Evolutionary conservation across 257 asterid genomes (phyloP).

Genomic region (Nicotiana undulata): DNA sequence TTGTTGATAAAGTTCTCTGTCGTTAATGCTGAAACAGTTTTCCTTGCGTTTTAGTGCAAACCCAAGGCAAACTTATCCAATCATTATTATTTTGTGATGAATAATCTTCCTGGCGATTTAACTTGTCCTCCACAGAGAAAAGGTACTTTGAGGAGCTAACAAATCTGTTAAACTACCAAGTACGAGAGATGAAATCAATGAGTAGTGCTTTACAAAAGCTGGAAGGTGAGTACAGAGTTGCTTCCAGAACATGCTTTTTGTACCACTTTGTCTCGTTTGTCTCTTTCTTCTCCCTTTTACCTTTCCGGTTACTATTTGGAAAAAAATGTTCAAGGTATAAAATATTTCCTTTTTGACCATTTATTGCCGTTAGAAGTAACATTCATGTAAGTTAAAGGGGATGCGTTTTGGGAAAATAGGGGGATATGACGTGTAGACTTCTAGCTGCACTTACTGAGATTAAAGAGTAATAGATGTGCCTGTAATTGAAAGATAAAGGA

Average conservation of each 20-base stretch:
- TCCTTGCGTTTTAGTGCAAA: background rate
- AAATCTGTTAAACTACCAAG: constrained; percentile 56
- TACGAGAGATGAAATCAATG: constrained; percentile 83
- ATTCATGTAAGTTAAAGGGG: background rate
- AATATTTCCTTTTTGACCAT: background rate
- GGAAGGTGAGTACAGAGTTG: constrained; percentile 43
- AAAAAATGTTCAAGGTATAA: background rate
- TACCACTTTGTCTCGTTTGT: background rate
- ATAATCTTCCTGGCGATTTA: background rate
- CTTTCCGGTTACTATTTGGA: background rate
- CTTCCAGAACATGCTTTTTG: background rate
- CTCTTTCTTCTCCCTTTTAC: background rate
- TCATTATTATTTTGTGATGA: background rate
- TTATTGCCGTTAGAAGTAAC: background rate
- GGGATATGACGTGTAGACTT: background rate
- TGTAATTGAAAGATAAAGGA: background rate
- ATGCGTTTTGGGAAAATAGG: background rate
- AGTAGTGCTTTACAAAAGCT: constrained; percentile 55
- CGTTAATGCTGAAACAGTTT: background rate
- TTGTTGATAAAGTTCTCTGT: background rate
- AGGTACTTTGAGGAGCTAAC: constrained; percentile 76
- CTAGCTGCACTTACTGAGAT: background rate
- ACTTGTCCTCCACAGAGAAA: constrained; percentile 46
- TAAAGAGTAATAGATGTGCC: background rate
- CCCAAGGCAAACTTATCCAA: background rate